Percentiles rank a stretch among this genome's conserved stretches.
phyloP scores from a whole-genome alignment of 2,329 filamentous ascomycete genomes.

The Calonectria pteridis region DNA sequence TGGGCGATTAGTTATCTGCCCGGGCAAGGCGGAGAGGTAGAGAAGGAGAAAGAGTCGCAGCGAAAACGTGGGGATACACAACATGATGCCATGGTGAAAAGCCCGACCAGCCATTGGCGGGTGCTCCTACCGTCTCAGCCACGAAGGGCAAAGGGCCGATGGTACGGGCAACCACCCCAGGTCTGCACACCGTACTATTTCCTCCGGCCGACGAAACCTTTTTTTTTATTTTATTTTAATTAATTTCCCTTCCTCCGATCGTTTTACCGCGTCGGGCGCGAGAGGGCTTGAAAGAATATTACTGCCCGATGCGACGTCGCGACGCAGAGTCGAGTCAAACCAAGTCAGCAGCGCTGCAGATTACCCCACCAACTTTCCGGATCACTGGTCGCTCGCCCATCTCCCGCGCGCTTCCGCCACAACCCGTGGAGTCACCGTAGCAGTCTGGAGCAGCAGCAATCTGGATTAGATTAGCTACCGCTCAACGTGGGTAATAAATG shows the following conservation, averaged over 20 bases:
- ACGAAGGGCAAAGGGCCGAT: neutral
- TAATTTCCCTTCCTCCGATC: neutral
- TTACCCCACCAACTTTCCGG: constrained; percentile 2
- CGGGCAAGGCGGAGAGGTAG: neutral
- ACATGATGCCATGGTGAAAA: neutral
- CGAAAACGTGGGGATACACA: neutral
- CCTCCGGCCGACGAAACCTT: neutral
- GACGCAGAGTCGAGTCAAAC: neutral
- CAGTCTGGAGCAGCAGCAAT: neutral
- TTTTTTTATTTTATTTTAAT: neutral
- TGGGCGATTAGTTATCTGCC: neutral
- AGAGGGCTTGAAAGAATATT: neutral
- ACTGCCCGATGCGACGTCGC: neutral
- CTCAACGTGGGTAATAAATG: neutral
- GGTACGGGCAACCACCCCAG: neutral
- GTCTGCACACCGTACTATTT: neutral
- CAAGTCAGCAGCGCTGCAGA: neutral
- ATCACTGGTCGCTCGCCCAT: neutral
- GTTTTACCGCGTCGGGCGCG: neutral
- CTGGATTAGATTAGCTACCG: neutral
- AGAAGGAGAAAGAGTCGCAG: neutral
- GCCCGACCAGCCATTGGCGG: neutral
- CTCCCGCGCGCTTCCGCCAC: neutral
- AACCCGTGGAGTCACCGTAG: neutral
- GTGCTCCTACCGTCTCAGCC: neutral